Conservation (phyloP, 306 rosid genomes). For the Fagus sylvatica region DNA sequence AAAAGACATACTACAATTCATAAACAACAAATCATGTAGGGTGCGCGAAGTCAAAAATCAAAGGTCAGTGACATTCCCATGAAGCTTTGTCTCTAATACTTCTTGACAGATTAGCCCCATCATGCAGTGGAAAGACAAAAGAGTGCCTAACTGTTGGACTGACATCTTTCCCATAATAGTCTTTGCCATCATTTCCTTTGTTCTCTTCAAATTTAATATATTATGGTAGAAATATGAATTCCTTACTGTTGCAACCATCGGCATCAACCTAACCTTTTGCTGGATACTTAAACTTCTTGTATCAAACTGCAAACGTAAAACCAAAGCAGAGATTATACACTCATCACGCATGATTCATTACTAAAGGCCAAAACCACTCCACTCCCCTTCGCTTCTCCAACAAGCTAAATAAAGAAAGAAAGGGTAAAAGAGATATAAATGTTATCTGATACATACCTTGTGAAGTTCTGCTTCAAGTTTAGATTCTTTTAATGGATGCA, state of each 20-base stretch:
- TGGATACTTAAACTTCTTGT: constrained; percentile 63
- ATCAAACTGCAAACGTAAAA: constrained; percentile 57
- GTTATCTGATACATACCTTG: constrained; percentile 40
- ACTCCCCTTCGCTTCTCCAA: too few species aligned
- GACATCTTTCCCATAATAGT: constrained; percentile 76
- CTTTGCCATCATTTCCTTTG: constrained; percentile 59
- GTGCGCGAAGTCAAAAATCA: too few species aligned
- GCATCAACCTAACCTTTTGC: constrained; percentile 77
- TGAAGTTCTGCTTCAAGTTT: constrained; percentile 80
- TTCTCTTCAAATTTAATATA: constrained; percentile 63
- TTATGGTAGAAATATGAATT: constrained; percentile 66
- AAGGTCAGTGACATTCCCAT: too few species aligned
- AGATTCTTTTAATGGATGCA: constrained; percentile 43
- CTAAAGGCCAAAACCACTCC: too few species aligned
- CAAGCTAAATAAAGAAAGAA: too few species aligned
- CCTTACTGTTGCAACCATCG: constrained; percentile 97
- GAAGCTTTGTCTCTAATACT: constrained; percentile 61
- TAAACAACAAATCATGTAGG: too few species aligned
- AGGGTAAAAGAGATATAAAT: background rate
- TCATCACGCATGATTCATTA: too few species aligned
- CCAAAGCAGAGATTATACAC: background rate
- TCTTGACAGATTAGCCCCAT: constrained; percentile 82
- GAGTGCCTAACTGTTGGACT: constrained; percentile 65
- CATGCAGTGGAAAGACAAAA: constrained; percentile 70
- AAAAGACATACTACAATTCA: too few species aligned